A percentile compares a stretch with the other conserved stretches of the same genome.
phyloP scores from a whole-genome alignment of 192 early-diverging fungal species.

The Rhizophagus clarus region DNA sequence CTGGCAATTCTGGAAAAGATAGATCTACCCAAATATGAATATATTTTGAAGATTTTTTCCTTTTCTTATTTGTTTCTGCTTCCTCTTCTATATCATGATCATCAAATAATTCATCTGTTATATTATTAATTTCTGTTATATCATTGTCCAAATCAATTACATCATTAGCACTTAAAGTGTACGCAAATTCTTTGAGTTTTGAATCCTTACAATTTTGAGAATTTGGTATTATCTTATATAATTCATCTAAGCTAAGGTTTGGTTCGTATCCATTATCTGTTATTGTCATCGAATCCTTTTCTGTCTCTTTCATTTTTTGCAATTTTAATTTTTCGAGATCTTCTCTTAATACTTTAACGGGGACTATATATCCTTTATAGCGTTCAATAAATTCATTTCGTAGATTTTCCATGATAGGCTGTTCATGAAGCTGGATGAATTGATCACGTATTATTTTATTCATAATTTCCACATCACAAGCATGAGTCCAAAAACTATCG shows the following conservation, averaged over 20 bases:
- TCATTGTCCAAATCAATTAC: constrained; percentile 6
- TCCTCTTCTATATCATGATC: constrained; percentile 40
- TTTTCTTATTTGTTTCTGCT: constrained; percentile 39
- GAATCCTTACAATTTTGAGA: constrained; percentile 9
- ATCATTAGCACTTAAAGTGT: constrained; percentile 24
- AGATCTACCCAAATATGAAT: constrained; percentile 56
- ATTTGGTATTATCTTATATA: constrained; percentile 37
- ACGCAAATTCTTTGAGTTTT: background rate
- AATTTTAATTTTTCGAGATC: constrained; percentile 40
- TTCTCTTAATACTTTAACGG: constrained; percentile 43
- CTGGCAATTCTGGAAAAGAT: constrained; percentile 75
- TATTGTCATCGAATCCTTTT: constrained; percentile 26
- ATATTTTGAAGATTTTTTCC: constrained; percentile 35
- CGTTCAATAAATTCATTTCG: constrained; percentile 81
- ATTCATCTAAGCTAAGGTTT: constrained; percentile 42
- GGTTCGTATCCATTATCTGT: constrained; percentile 28
- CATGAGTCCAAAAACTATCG: constrained; percentile 98
- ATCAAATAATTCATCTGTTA: constrained; percentile 37
- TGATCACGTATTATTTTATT: constrained; percentile 82
- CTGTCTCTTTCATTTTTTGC: constrained; percentile 19
- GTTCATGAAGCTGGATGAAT: constrained; percentile 84
- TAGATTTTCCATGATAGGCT: constrained; percentile 84
- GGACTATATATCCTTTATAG: constrained; percentile 72
- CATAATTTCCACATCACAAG: constrained; percentile 87
- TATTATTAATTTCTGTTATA: constrained; percentile 21